Evolutionary conservation across 495 filamentous ascomycete genomes (phyloP), one percentile per base, ranked within the genome.

Genomic region (Xylaria cubensis): DNA sequence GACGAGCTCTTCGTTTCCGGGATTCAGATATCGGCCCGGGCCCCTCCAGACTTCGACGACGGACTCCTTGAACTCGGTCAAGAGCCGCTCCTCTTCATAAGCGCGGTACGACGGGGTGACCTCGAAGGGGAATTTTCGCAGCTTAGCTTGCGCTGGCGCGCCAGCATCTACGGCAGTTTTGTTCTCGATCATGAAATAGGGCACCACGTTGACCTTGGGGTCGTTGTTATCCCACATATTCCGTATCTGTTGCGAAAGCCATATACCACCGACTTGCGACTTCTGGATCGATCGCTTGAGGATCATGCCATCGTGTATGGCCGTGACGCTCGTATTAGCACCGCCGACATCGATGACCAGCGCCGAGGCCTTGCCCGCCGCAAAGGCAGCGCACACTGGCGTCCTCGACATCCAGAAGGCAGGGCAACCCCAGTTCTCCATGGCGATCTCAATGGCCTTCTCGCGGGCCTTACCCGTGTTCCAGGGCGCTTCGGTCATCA

Each of bases 21-120:
- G 84, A 50, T 86, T 85, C 6, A 85, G 79, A 69, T 92, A 89
- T 29, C 88, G 87, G 66, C 91, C 92, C 0, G 93, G 93, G 1
- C 94, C 94, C n/a, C 88, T 86, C 95, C 95, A 98, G 36, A 94
- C 89, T 78, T 97, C 92, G 34, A 98, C 95, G 56, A 97, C 94
- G 61, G 91, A 95, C 84, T 99, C 97, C 84, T 99, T 99, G 86
- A 98, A 99, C 78, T 97, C 93, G 50, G 92, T 93, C 29, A 98
- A 82, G 17, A 97, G 92, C 56, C 96, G 93, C 76, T 98, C 97
- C 86, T 99, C 97, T 81, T 98, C 89, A 36, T 94, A 88, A 19
- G 84, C 84, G 73, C 92, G 90, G 87, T 93, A 98, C 41, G 91
- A 92, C 5, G 86, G 86, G 63, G 88, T 82, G 8, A 94, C 92